Evolutionary conservation across 345 rosid genomes (phyloP), one percentile per base, ranked within the genome.

Genomic region (Alliaria petiolata): DNA sequence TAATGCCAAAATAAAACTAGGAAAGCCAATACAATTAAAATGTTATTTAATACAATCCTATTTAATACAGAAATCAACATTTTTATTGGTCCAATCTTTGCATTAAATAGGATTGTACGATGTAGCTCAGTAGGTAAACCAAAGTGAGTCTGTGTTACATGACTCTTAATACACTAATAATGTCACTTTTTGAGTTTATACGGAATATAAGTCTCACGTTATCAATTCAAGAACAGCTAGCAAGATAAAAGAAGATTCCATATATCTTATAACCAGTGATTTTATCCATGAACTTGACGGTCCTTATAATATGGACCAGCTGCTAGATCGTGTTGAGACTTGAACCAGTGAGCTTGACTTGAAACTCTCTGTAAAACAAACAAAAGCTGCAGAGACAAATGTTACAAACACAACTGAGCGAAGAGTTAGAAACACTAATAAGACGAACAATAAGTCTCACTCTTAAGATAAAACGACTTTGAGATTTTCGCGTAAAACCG

Each of bases 401-500:
- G 68, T 42, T 34, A 61, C 16, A 43, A 59, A 59, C 31, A 74
- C 55, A 67, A 42, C 1, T 58, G 39, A 42, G 8, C 8, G 35
- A 74, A 42, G 56, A 52, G 26, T 11, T 13, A 51, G 12, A 65
- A 64, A 66, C 33, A 55, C 4, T 22, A 14, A 65, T 13, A 38
- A 56, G 35, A 47, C 38, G 22, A 36, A 17, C 50, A 33, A 20
- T n/a, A 49, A 50, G 22, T 44, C 55, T 50, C 15, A 59, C 72
- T 42, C 67, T 60, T 61, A 67, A 44, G 67, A 43, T 50, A 65
- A 47, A 69, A 70, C 46, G n/a, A 2, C 54, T 49, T 67, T 33
- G 42, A 83, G 85, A 68, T 38, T 36, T 46, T 52, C 4, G 14
- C 43, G 66, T 52, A 84, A 75, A 67, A 80, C 79, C 1, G 72